Evolutionary conservation across 2,329 filamentous ascomycete genomes (phyloP).

Genomic region (Fusarium chuoi): DNA sequence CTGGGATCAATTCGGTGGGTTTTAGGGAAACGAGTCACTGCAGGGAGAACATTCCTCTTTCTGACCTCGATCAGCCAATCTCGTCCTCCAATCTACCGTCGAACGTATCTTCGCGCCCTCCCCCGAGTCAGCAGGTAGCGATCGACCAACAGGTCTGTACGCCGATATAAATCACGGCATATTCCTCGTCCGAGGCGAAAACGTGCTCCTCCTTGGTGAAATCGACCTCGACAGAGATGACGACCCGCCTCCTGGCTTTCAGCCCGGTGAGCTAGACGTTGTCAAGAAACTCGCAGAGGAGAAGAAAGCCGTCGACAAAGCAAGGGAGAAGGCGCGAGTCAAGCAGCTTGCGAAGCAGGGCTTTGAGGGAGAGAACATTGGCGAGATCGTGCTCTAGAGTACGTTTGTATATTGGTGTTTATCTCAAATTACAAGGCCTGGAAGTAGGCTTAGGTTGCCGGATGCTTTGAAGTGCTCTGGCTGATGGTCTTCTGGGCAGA

Average conservation of each 20-base stretch:
- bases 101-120: conserved; percentile 82
- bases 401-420: conserved; percentile 2
- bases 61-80: conserved; percentile 73
- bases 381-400: conserved; percentile 73
- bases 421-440: conserved; percentile 11
- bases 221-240: conserved; percentile 98
- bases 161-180: conserved; percentile 87
- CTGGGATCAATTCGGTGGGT: conserved; percentile 97
- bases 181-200: conserved; percentile 94
- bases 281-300: conserved; percentile 80
- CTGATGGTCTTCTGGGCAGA: conserved; percentile 58
- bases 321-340: conserved; percentile 75
- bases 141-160: conserved; percentile 66
- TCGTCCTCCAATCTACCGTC: conserved; percentile 91
- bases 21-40: not conserved
- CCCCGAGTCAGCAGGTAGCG: conserved; percentile 54
- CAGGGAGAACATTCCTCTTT: conserved; percentile 12
- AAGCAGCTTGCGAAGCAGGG: conserved; percentile 80
- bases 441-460: not conserved
- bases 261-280: conserved; percentile 71
- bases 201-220: conserved; percentile 94
- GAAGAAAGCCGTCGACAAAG: conserved; percentile 75
- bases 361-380: conserved; percentile 87
- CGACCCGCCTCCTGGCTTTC: conserved; percentile 79
- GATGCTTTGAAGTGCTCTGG: conserved; percentile 26